Evolutionary conservation across 2,329 filamentous ascomycete genomes (phyloP), one percentile per base, ranked within the genome.

Genomic region (Tothia fuscella): DNA sequence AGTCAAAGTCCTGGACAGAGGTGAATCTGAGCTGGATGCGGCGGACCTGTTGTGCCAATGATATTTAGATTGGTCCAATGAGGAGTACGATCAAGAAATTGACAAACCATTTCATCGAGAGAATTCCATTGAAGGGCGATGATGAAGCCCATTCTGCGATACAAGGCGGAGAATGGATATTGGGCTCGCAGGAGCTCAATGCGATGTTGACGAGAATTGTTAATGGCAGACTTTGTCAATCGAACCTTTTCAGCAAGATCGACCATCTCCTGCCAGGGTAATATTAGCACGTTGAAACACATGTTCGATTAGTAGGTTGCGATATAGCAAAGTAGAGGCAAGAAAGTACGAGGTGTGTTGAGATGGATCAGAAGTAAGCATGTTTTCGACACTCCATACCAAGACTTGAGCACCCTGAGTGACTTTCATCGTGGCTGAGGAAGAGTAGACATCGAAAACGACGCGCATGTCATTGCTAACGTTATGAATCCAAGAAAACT

Each of bases 1-100:
- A 47, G 43, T 57, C 56, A 34, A 55, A 68, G 40, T 66, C 64
- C 20, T 49, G 38, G 7, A 57, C 50, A 4, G 54, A 59, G 13
- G 45, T 49, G 45, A 69, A 67, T 40, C 57, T 65, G 17, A 70
- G 46, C 46, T 70, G 66, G 29, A 66, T 53, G 33, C 65, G 59
- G 29, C 62, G 57, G 22, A 64, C 46, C 66, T 68, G 34, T 22
- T 39, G 19, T 22, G 14, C 4, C 35, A 22, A 6, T 7, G 17
- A n/a, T n/a, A n/a, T n/a, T n/a, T n/a, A n/a, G n/a, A 12, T 37
- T 37, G 28, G 35, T 28, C 35, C 17, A 26, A 25, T 25, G n/a
- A 14, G 22, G 4, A 24, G 19, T 25, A 26, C 4, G 5, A 38
- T 1, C 13, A 10, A 28, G 20, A 51, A n/a, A 52, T 52, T 35